Conservation (phyloP, 108 stramenopile genomes). For the Nannochloropsis gaditana region DNA sequence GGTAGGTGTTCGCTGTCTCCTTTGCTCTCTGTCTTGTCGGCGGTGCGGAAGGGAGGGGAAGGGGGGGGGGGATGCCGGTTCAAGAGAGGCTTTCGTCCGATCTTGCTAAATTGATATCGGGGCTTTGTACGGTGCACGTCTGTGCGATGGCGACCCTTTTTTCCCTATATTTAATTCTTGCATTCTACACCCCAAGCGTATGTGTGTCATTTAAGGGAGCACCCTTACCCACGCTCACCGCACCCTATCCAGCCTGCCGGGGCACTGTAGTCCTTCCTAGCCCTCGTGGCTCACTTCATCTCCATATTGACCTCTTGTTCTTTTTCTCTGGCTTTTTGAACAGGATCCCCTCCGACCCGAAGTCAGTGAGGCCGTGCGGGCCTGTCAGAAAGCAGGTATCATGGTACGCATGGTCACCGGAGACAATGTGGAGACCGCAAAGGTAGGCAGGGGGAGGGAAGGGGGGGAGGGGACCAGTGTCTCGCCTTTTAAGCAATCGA, state of each 20-base stretch:
- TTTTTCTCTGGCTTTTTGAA: not conserved
- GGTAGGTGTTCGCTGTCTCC: not conserved
- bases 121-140: not conserved
- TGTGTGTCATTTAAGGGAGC: too few species aligned
- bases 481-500: not conserved
- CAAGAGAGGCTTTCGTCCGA: not conserved
- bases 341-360: slow-evolving; percentile 54
- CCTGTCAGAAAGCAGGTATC: slow-evolving; percentile 53
- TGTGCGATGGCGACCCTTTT: not conserved
- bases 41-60: not conserved
- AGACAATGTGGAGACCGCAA: slow-evolving; percentile 87
- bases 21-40: not conserved
- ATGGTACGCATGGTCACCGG: slow-evolving; percentile 98
- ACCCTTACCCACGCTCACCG: too few species aligned
- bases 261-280: not conserved
- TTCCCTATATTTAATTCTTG: too few species aligned
- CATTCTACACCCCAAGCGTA: too few species aligned
- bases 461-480: not conserved
- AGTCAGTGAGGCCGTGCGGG: slow-evolving; percentile 41
- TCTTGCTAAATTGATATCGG: not conserved
- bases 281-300: not conserved
- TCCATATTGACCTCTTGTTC: too few species aligned
- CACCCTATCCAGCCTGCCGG: not conserved
- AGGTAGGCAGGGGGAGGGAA: slow-evolving; percentile 38
- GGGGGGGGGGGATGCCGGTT: not conserved